A percentile compares a stretch with the other conserved stretches of the same genome.
Conservation (phyloP, 345 rosid species). For the Laguncularia racemosa region DNA sequence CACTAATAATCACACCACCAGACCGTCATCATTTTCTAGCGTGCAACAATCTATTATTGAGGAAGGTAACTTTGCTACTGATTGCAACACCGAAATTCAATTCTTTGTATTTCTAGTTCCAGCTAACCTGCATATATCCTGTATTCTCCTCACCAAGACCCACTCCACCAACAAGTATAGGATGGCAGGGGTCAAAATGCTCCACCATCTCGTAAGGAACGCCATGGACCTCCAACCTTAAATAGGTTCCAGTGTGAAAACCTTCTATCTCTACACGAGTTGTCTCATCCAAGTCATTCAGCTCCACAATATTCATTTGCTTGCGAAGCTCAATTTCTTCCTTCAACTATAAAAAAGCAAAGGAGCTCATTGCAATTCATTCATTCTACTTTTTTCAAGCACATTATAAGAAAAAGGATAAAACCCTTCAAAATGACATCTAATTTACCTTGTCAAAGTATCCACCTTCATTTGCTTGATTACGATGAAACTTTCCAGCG, state of each 20-base stretch:
- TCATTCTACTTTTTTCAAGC: constrained; percentile 1
- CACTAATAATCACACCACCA: too few species aligned
- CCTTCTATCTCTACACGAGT: constrained; percentile 83
- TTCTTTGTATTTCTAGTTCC: background rate
- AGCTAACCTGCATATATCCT: constrained; percentile 94
- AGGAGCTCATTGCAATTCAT: constrained; percentile 14
- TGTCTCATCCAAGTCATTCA: constrained; percentile 70
- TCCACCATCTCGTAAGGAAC: constrained; percentile 95
- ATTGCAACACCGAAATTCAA: background rate
- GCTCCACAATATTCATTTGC: constrained; percentile 74
- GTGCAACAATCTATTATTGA: too few species aligned
- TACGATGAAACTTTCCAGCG: constrained; percentile 23
- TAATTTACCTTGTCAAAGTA: constrained; percentile 61
- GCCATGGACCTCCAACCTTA: constrained; percentile 80
- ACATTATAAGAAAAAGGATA: constrained; percentile 3
- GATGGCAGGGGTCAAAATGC: constrained; percentile 85
- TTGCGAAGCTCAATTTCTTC: constrained; percentile 72
- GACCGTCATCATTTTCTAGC: too few species aligned
- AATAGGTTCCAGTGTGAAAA: constrained; percentile 67
- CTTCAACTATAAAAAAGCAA: constrained; percentile 57
- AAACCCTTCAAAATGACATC: background rate
- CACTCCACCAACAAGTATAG: constrained; percentile 80
- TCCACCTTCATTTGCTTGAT: constrained; percentile 56
- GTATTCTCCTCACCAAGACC: constrained; percentile 81
- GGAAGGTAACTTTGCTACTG: too few species aligned